Percentiles rank a stretch among this genome's conserved stretches.
Evolutionary conservation across 495 filamentous ascomycete species (phyloP).

Genomic region (Penicillium coffeae): DNA sequence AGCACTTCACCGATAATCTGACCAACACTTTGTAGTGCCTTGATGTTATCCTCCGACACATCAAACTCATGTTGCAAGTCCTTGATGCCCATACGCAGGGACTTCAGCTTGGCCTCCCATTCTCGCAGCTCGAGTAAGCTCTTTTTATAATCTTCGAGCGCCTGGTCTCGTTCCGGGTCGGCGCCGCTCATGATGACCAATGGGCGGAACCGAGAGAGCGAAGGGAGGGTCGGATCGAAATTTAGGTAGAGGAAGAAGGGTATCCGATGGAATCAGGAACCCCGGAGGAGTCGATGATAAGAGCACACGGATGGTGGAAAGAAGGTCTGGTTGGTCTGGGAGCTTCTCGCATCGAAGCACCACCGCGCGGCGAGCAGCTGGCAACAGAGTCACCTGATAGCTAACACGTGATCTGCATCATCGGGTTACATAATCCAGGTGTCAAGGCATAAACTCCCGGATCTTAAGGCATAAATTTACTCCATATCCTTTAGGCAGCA

Average conservation of each 20-base stretch:
- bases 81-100: constrained; percentile 89
- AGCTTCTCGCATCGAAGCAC: constrained; percentile 19
- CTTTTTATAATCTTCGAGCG: constrained; percentile 82
- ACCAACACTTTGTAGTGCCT: constrained; percentile 96
- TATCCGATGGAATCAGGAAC: not conserved
- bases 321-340: constrained; percentile 15
- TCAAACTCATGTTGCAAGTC: constrained; percentile 91
- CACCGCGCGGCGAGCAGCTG: constrained; percentile 35
- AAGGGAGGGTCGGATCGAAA: not conserved
- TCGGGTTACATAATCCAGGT: not conserved
- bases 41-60: constrained; percentile 98
- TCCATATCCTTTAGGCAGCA: constrained; percentile 16
- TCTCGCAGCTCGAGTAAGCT: constrained; percentile 96
- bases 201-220: constrained; percentile 2
- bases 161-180: constrained; percentile 70
- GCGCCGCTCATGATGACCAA: constrained; percentile 44
- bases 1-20: constrained; percentile 99
- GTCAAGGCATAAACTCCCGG: not conserved
- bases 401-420: constrained; percentile 2
- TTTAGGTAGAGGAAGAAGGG: not conserved
- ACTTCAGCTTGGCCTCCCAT: constrained; percentile 96
- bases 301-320: constrained; percentile 15
- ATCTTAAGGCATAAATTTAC: not conserved
- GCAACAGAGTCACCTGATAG: constrained; percentile 29
- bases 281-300: constrained; percentile 5